Evolutionary conservation across 192 early-diverging fungal species (phyloP).

Genomic region (Coemansia asiatica): DNA sequence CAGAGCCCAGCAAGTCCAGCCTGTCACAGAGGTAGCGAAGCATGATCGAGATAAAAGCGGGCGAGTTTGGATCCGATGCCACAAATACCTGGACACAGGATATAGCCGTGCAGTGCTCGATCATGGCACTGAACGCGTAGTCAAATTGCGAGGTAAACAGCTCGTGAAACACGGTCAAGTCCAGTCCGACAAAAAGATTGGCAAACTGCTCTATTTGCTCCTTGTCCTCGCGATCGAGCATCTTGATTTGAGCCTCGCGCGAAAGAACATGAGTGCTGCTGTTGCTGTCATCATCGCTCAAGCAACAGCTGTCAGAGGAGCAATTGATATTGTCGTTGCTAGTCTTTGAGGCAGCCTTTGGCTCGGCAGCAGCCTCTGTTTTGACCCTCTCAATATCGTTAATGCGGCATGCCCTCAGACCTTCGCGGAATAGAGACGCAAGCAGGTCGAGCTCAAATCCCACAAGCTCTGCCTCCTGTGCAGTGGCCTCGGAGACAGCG

Average conservation of each 20-base stretch:
- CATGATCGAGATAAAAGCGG: conserved; percentile 57
- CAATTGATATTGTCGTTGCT: not conserved
- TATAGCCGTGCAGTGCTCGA: conserved; percentile 73
- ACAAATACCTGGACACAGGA: conserved; percentile 89
- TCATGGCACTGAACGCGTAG: conserved; percentile 79
- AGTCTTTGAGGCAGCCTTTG: not conserved
- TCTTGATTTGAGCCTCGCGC: conserved; percentile 58
- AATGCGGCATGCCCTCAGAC: conserved; percentile 49
- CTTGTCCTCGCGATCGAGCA: conserved; percentile 81
- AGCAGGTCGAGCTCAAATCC: conserved; percentile 54
- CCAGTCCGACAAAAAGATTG: conserved; percentile 75
- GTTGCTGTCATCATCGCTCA: not conserved
- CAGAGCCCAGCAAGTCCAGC: conserved; percentile 42
- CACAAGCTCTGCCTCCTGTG: conserved; percentile 39
- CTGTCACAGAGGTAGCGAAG: conserved; percentile 50
- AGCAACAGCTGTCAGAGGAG: not conserved
- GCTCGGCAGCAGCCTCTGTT: conserved; percentile 10
- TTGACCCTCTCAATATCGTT: conserved; percentile 42
- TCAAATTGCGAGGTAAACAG: conserved; percentile 89
- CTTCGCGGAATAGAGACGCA: conserved; percentile 46
- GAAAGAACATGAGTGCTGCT: conserved; percentile 5
- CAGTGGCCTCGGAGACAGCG: conserved; percentile 20
- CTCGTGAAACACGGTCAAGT: conserved; percentile 92
- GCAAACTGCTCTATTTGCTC: conserved; percentile 91
- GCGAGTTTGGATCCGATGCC: conserved; percentile 63